phyloP scores from a whole-genome alignment of 352 stramenopile genomes.

The Pilasporangium apinafurcum region DNA sequence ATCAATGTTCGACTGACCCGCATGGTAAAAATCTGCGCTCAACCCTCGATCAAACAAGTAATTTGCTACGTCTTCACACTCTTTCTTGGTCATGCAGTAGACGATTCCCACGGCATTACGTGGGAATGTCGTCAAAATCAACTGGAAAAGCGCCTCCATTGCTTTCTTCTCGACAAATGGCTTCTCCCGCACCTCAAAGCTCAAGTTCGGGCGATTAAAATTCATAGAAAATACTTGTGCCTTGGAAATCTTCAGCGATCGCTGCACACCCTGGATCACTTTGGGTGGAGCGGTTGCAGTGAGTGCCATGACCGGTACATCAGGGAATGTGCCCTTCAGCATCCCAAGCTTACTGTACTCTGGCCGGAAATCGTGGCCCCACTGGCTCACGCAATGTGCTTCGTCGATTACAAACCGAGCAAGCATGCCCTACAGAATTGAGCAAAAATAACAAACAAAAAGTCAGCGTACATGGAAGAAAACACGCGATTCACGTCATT shows the following conservation, averaged over 20 bases:
- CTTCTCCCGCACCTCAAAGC: slow-evolving; percentile 86
- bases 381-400: slow-evolving; percentile 86
- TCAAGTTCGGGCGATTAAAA: slow-evolving; percentile 92
- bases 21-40: slow-evolving; percentile 90
- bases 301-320: slow-evolving; percentile 90
- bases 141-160: slow-evolving; percentile 38
- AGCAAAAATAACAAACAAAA: slow-evolving; percentile 1
- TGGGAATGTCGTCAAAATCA: slow-evolving; percentile 49
- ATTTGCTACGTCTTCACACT: slow-evolving; percentile 90
- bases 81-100: slow-evolving; percentile 93
- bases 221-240: slow-evolving; percentile 87
- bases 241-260: slow-evolving; percentile 69
- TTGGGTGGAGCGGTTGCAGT: slow-evolving; percentile 87
- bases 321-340: slow-evolving; percentile 86
- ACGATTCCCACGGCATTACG: slow-evolving; percentile 82
- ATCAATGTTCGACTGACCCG: slow-evolving; percentile 68
- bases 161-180: slow-evolving; percentile 34
- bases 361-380: slow-evolving; percentile 85
- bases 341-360: slow-evolving; percentile 92
- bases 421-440: slow-evolving; percentile 49
- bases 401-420: slow-evolving; percentile 94
- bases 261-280: slow-evolving; percentile 77
- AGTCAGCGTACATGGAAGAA: neutral
- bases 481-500: neutral
- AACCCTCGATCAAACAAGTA: slow-evolving; percentile 86